Evolutionary conservation across 2,329 filamentous ascomycete species (phyloP), one percentile per base, ranked within the genome.

Genomic region (Beauveria bassiana): DNA sequence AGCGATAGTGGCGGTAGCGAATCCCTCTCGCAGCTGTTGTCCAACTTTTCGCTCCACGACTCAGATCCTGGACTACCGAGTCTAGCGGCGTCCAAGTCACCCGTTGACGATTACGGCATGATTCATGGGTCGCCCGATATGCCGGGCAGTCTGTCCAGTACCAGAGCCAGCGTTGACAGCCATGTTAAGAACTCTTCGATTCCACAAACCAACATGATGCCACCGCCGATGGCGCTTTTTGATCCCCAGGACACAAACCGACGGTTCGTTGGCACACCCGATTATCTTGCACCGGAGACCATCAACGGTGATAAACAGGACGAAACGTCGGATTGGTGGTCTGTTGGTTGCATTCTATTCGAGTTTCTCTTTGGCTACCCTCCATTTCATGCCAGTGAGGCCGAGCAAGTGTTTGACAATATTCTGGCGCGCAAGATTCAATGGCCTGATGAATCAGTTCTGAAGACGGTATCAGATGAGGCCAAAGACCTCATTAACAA

Each of bases 321-420:
- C 70, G 93, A 98, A 73, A 95, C 93, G 67, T 98, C 95, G 71
- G 95, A 99, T 85, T 99, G 95, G 95, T 99, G 95, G 95, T 98
- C 95, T 24, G 82, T 99, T n/a, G 95, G 95, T 1, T 99, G 96
- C 73, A 98, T 99, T 68, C 79, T 98, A 74, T 99, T 97, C 69
- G 95, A 99, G 70, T 97, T 96, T 66, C 78, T 99, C 2, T 98
- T 91, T 70, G 95, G 95, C 1, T 88, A 91, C 62, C 95, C 95
- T 1, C 95, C 95, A 0, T 99, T 99, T 74, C 92, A 98, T 72
- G 95, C 91, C 1, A 80, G 82, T 22, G 92, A 93, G 53, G 91
- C 95, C 0, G 95, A 99, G 68, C 83, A 95, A 68, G 95, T 99
- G 1, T 99, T 99, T 70, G 91, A 97, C 68, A 99, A 99, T 68